A percentile compares a stretch with the other conserved stretches of the same genome.
Evolutionary conservation across 2,329 filamentous ascomycete genomes (phyloP).

Genomic region (Aureobasidium pullulans): DNA sequence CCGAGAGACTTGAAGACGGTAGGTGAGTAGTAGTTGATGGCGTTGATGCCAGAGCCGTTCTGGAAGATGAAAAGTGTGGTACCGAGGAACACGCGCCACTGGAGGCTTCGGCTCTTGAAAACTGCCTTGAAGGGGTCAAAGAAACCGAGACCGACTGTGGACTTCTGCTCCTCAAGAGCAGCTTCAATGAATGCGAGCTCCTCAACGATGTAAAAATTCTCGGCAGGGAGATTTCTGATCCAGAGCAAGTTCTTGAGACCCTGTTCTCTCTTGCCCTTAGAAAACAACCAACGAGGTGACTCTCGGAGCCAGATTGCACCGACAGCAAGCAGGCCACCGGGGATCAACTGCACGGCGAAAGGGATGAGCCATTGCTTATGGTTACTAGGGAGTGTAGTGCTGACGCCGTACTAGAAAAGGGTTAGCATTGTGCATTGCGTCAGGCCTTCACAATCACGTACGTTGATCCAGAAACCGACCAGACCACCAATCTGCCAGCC

Average conservation of each 20-base stretch:
- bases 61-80: constrained; percentile 18
- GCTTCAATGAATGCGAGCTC: constrained; percentile 65
- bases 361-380: constrained; percentile 42
- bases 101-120: constrained; percentile 16
- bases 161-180: constrained; percentile 50
- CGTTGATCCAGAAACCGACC: constrained; percentile 45
- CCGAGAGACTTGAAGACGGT: constrained; percentile 62
- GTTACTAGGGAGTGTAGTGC: constrained; percentile 35
- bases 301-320: constrained; percentile 39
- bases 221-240: constrained; percentile 52
- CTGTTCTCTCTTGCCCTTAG: constrained; percentile 34
- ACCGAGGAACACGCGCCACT: constrained; percentile 19
- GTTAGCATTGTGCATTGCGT: not conserved
- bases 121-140: constrained; percentile 15
- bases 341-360: constrained; percentile 61
- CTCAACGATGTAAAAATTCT: constrained; percentile 65
- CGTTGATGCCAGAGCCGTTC: constrained; percentile 17
- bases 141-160: constrained; percentile 13
- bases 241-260: constrained; percentile 47
- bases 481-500: constrained; percentile 48
- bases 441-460: not conserved
- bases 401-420: constrained; percentile 34
- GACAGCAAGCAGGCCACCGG: constrained; percentile 50
- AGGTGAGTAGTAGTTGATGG: constrained; percentile 53
- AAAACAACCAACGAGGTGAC: constrained; percentile 38